Percentiles rank a stretch among this genome's conserved stretches.
Evolutionary conservation across 2,329 filamentous ascomycete species (phyloP).

Genomic region (Fusarium succisae): DNA sequence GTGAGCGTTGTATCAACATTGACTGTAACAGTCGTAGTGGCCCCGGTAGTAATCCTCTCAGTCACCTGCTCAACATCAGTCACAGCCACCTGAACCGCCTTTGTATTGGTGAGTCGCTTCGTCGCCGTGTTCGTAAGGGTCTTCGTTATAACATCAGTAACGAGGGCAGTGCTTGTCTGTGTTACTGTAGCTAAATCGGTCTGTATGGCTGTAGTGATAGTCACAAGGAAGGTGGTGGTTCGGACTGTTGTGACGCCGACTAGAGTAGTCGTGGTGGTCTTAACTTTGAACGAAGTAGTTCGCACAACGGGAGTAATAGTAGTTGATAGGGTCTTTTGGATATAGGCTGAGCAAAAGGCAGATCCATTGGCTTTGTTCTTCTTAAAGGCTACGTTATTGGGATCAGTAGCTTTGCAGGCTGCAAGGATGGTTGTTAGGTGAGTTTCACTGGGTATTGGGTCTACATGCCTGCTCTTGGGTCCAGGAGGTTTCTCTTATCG

Average conservation of each 20-base stretch:
- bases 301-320: neutral
- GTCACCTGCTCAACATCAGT: neutral
- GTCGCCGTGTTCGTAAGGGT: neutral
- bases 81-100: neutral
- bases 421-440: neutral
- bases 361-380: neutral
- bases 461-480: neutral
- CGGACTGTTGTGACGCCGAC: neutral
- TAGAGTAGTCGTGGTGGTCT: neutral
- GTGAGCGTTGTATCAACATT: neutral
- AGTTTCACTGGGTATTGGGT: accelerated
- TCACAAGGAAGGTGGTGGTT: neutral
- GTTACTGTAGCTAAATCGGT: neutral
- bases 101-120: neutral
- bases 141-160: neutral
- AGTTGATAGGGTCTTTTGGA: neutral
- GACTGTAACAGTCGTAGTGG: neutral
- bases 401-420: neutral
- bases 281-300: neutral
- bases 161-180: neutral
- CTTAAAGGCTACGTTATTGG: neutral
- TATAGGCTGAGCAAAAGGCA: neutral
- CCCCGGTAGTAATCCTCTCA: neutral
- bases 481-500: neutral
- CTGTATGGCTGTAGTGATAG: neutral